These are phyloP conservation scores for Podaxis carcinomalis DNA, from an alignment of 768 basidiomycete genomes.

Conservation along the genomic window DNA sequence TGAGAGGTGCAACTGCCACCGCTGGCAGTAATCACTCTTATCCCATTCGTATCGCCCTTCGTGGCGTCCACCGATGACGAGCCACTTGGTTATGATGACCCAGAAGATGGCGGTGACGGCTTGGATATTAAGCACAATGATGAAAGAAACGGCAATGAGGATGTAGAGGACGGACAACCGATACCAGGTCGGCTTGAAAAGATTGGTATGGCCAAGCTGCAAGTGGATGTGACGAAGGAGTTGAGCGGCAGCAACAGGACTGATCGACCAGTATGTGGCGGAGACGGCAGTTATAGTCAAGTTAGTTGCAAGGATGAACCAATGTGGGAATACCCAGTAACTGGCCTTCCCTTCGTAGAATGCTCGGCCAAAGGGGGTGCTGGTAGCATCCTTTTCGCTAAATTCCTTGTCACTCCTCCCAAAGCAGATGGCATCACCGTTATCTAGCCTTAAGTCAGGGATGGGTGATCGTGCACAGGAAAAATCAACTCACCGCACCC, in stretches of 20 bases:
- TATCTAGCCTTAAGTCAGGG: conserved; percentile 19
- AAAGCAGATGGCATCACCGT: conserved; percentile 36
- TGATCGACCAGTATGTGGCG: conserved; percentile 38
- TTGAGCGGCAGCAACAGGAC: conserved; percentile 34
- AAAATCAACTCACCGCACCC: conserved; percentile 31
- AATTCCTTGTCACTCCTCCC: conserved; percentile 21
- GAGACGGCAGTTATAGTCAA: conserved; percentile 31
- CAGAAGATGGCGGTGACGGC: conserved; percentile 32
- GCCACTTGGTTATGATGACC: conserved; percentile 41
- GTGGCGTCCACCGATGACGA: conserved; percentile 34
- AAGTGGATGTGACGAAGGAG: conserved; percentile 29
- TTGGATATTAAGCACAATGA: conserved; percentile 32
- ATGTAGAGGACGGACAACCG: conserved; percentile 36
- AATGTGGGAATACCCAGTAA: conserved; percentile 38
- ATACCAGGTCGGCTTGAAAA: conserved; percentile 35
- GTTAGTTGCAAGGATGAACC: conserved; percentile 31
- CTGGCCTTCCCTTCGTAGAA: conserved; percentile 36
- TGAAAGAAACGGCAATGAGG: conserved; percentile 34
- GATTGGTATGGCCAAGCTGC: conserved; percentile 23
- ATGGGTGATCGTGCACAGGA: background rate
- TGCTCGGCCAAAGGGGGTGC: conserved; percentile 38
- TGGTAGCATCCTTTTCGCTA: conserved; percentile 23
- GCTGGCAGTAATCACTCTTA: conserved; percentile 43
- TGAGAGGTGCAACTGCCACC: conserved; percentile 43
- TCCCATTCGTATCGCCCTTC: conserved; percentile 42